phyloP scores from a whole-genome alignment of 257 asterid species.

The Craterostigma plantagineum region DNA sequence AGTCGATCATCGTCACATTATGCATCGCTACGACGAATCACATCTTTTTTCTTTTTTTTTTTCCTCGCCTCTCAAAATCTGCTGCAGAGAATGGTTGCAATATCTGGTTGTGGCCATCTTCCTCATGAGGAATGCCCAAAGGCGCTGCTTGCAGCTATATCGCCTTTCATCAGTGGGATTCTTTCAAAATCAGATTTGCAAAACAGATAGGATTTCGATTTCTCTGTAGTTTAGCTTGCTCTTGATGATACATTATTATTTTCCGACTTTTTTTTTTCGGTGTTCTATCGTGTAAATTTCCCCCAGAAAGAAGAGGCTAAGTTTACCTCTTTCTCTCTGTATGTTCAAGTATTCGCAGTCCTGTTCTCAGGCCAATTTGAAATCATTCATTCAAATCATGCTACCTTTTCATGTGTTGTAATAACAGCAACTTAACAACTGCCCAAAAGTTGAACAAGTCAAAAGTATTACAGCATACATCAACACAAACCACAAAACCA shows the following conservation, averaged over 20 bases:
- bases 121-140: conserved; percentile 98
- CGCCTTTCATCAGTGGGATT: conserved; percentile 62
- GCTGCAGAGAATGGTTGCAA: conserved; percentile 68
- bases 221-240: conserved; percentile 10
- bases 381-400: no score
- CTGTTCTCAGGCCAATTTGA: no score
- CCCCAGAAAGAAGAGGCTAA: not conserved
- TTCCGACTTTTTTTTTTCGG: no score
- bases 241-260: conserved; percentile 13
- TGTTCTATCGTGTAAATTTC: no score
- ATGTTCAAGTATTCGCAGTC: no score
- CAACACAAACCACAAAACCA: no score
- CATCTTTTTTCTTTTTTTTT: not conserved
- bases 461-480: no score
- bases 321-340: not conserved
- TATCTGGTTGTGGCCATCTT: conserved; percentile 96
- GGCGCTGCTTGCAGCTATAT: conserved; percentile 78
- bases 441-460: no score
- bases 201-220: conserved; percentile 22
- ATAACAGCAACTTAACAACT: no score
- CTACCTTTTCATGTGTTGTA: no score
- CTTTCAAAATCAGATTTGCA: conserved; percentile 29
- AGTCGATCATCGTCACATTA: no score
- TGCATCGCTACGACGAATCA: not conserved
- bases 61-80: not conserved